Base-by-base conservation (phyloP, 2,329 filamentous ascomycete genomes). In the Pseudogymnoascus sp. region DNA sequence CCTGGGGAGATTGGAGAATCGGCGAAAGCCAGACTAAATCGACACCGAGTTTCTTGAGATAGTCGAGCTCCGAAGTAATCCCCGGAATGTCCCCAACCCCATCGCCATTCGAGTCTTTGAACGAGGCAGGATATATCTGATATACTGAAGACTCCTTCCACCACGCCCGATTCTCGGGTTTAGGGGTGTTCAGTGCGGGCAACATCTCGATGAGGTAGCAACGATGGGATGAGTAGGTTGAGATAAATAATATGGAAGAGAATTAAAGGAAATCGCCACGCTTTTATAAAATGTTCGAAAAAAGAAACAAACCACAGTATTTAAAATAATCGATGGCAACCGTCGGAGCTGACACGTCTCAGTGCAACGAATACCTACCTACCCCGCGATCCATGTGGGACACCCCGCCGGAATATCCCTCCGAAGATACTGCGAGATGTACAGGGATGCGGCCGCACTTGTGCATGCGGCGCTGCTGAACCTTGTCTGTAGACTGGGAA, bases 21-120 rank as follows among this genome's bases (percentile, higher is more conserved):
- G 87, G 87, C 41, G 81, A 87, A 0, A 86, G 73, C 87, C 87
- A 90, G 58, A 90, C 76, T 4, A 85, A 78, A 67, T 89, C 81
- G 9, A 86, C 75, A 0, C 86, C 86, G 0, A 89, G 73, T 1
- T 75, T 73, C 67, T 82, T 76, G 38, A 88, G 76, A 68, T 88
- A 87, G 66, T 84, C 78, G 0, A 89, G 75, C 64, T 85, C 83
- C 38, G 79, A 79, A 7, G 81, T 80, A 61, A 88, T 83, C n/a
- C 86, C 86, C 6, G 77, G 78, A 16, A 89, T 73, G 65, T 87
- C 82, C 8, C 86, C 85, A 66, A 83, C 76, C 58, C 86, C 83
- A 64, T 84, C 80, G 30, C 78, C 78, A 61, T 85, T 83, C 64
- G 78, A 78, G 68, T 83, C 80, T 61, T 79, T 79, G 70, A 81